A percentile compares a stretch with the other conserved stretches of the same genome.
These are phyloP conservation scores for Cicer yamashitae DNA, from an alignment of 306 rosid genomes.

Conservation along the genomic window DNA sequence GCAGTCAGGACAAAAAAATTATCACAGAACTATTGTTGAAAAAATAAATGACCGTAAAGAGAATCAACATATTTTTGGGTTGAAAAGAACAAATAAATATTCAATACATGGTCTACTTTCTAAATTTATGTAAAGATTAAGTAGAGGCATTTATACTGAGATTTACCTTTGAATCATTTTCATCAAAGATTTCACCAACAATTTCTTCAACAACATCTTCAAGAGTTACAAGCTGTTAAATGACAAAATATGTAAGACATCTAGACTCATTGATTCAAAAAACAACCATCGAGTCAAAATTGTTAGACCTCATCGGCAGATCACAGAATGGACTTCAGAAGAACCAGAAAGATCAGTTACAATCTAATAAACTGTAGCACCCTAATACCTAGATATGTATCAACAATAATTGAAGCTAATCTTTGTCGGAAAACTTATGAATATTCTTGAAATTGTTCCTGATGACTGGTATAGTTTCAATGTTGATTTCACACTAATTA, in stretches of 20 bases:
- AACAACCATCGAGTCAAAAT: conserved; percentile 5
- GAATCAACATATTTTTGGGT: too few species aligned
- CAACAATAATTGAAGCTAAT: conserved; percentile 16
- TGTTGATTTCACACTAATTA: conserved; percentile 10
- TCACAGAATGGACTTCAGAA: conserved; percentile 6
- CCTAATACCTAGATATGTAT: conserved; percentile 11
- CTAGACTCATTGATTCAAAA: conserved; percentile 8
- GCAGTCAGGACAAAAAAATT: too few species aligned
- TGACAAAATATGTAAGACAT: conserved; percentile 12
- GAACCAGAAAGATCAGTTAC: conserved; percentile 1
- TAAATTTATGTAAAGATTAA: not conserved
- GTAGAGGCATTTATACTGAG: conserved; percentile 32
- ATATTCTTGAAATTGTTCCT: conserved; percentile 17
- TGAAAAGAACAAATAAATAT: too few species aligned
- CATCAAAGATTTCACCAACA: conserved; percentile 99
- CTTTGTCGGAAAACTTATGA: not conserved
- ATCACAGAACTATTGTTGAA: not conserved
- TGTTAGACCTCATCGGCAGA: conserved; percentile 30
- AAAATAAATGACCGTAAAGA: not conserved
- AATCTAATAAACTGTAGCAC: too few species aligned
- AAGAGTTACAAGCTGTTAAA: conserved; percentile 80
- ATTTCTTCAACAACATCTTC: conserved; percentile 99
- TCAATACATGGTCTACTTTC: not conserved
- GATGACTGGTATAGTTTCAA: not conserved
- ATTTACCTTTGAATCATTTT: conserved; percentile 93